Percentiles rank a stretch among this genome's conserved stretches.
phyloP scores from a whole-genome alignment of 176 grass and related monocot species.

The Cocos nucifera region DNA sequence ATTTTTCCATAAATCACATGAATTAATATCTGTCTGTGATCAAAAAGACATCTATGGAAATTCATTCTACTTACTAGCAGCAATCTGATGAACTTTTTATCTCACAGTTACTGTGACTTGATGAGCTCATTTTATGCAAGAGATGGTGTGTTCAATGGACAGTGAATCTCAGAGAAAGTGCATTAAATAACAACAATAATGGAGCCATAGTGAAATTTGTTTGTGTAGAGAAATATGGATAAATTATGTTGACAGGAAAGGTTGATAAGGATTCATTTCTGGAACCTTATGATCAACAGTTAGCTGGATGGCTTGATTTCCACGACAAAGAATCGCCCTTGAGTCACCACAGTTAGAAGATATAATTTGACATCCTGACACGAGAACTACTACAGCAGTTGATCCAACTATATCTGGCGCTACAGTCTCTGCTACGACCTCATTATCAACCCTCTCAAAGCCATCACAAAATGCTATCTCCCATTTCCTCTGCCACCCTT shows the following conservation, averaged over 20 bases:
- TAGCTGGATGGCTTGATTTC: slow-evolving; percentile 27
- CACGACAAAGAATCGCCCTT: slow-evolving; percentile 37
- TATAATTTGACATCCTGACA: slow-evolving; percentile 44
- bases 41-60: too few species aligned
- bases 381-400: slow-evolving; percentile 27
- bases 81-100: too few species aligned
- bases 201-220: slow-evolving; percentile 1
- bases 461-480: slow-evolving; percentile 24
- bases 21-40: too few species aligned
- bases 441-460: slow-evolving; percentile 33
- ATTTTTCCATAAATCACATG: too few species aligned
- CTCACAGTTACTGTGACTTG: too few species aligned
- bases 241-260: not conserved
- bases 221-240: not conserved
- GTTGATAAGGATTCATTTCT: not conserved
- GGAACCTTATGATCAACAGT: slow-evolving; percentile 37
- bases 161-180: too few species aligned
- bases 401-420: slow-evolving; percentile 42
- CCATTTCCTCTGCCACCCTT: slow-evolving; percentile 34
- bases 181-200: too few species aligned
- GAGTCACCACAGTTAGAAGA: slow-evolving; percentile 46
- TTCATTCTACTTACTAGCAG: too few species aligned
- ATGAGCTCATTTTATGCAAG: too few species aligned
- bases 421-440: slow-evolving; percentile 25
- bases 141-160: too few species aligned